Conservation (phyloP, 2,329 filamentous ascomycete species). For the Claviceps fusiformis region DNA sequence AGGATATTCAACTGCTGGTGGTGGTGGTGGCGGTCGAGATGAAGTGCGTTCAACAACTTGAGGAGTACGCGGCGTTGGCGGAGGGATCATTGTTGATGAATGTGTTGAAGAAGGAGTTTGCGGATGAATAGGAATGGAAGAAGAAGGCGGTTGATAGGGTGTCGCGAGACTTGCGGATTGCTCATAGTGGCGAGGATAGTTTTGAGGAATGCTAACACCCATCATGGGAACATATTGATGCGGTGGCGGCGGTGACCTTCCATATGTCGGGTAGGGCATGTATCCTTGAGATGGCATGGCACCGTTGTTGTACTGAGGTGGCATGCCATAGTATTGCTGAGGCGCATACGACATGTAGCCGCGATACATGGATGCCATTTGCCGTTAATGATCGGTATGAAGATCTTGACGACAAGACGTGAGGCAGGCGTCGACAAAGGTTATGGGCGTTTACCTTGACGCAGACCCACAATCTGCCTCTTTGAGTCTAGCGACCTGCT, state of each 20-base stretch:
- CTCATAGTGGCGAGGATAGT: conserved; percentile 35
- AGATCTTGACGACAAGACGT: not conserved
- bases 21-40: conserved; percentile 5
- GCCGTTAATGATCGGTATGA: conserved; percentile 16
- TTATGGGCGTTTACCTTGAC: not conserved
- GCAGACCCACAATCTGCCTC: not conserved
- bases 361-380: conserved; percentile 34
- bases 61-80: conserved; percentile 34
- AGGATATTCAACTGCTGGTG: conserved; percentile 3
- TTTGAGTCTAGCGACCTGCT: not conserved
- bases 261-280: conserved; percentile 35
- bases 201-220: conserved; percentile 29
- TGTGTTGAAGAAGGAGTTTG: conserved; percentile 43
- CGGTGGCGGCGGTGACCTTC: conserved; percentile 36
- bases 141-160: conserved; percentile 40
- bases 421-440: not conserved
- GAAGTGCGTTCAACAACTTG: conserved; percentile 21
- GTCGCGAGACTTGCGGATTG: conserved; percentile 41
- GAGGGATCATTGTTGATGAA: conserved; percentile 27
- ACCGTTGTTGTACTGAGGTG: conserved; percentile 44
- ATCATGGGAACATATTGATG: conserved; percentile 41
- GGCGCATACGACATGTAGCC: conserved; percentile 37
- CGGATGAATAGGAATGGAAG: conserved; percentile 27
- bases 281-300: conserved; percentile 33
- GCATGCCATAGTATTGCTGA: conserved; percentile 37